Percentiles rank a stretch among this genome's conserved stretches.
Conservation (phyloP, 805 yeast genomes). For the Kodamaea nitidulidarum region DNA sequence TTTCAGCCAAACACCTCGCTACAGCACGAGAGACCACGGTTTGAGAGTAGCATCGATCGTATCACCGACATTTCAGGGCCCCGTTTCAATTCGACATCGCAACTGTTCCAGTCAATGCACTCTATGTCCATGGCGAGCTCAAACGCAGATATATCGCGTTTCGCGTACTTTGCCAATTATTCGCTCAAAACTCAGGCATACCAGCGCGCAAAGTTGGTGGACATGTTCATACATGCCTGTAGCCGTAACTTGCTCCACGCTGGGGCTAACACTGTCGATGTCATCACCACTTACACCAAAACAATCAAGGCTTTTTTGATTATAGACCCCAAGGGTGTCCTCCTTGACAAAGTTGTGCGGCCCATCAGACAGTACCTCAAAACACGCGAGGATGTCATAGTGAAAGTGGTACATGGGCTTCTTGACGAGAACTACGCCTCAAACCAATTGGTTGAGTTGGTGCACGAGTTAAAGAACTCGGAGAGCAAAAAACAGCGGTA, state of each 20-base stretch:
- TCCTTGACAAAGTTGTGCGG: slow-evolving; percentile 71
- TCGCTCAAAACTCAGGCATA: slow-evolving; percentile 23
- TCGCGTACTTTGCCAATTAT: slow-evolving; percentile 15
- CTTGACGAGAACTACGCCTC: slow-evolving; percentile 41
- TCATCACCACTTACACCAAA: slow-evolving; percentile 63
- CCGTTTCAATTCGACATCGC: slow-evolving; percentile 3
- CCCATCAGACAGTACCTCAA: slow-evolving; percentile 71
- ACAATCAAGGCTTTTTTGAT: slow-evolving; percentile 67
- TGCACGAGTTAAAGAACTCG: slow-evolving; percentile 45
- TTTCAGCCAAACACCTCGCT: neutral
- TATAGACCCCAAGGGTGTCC: slow-evolving; percentile 84
- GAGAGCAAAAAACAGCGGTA: neutral
- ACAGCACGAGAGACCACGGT: neutral
- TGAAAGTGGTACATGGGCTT: slow-evolving; percentile 66
- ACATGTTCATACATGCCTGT: slow-evolving; percentile 45
- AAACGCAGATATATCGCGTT: slow-evolving; percentile 5
- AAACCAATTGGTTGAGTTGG: slow-evolving; percentile 49
- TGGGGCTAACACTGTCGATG: slow-evolving; percentile 73
- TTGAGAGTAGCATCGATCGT: neutral
- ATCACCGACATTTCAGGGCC: slow-evolving; percentile 1
- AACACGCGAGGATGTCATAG: slow-evolving; percentile 69
- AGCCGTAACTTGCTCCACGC: slow-evolving; percentile 59
- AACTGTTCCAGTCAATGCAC: slow-evolving; percentile 7
- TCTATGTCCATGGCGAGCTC: slow-evolving; percentile 2
- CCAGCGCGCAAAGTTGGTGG: slow-evolving; percentile 52